Base-by-base conservation (phyloP, 169 alveolate genomes). In the Blepharisma undulans region DNA sequence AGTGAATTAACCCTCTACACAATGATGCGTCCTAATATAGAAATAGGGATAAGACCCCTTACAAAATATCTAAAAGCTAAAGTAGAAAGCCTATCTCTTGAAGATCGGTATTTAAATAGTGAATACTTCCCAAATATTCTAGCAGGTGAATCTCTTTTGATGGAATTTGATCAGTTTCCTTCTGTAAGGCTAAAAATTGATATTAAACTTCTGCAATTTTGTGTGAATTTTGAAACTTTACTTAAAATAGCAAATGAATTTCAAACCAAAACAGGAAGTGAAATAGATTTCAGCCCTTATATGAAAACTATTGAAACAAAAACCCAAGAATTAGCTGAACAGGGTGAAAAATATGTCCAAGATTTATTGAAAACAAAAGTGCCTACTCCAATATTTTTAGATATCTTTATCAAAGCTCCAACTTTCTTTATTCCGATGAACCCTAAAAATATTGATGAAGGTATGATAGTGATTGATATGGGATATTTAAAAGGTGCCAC, bases 391-490 rank as follows among this genome's bases (percentile, higher is more conserved):
- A 60, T 86, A 6, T 19, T 66, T 0, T 18, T 86, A 66, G 30
- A 86, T 32, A 16, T 72, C 0, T 12, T 21, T 29, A 27, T 86
- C 16, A 33, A 61, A 86, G 91, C 91, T 27, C 91, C 91, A 1
- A 14, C 7, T 19, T 27, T 86, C 5, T 29, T 86, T 21, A 19
- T 86, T 19, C 91, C 91, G 12, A 21, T 86, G 34, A 72, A 86
- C 85, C 7, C 33, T 22, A 25, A 60, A 6, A 19, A 16, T 25
- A 84, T 36, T 25, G 84, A 72, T 1, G n/a, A 19, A 22, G 74
- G 72, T 21, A 27, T 29, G 2, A 25, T 86, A 12, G 84, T 86
- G 5, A 10, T 86, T 12, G 91, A 86, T 48, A 21, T 59, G 6
- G 91, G 91, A n/a, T 18, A 48, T 48, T 48, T 48, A 48, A 10